Evolutionary conservation across 2,329 filamentous ascomycete genomes (phyloP).

Genomic region (Cordyceps javanica): DNA sequence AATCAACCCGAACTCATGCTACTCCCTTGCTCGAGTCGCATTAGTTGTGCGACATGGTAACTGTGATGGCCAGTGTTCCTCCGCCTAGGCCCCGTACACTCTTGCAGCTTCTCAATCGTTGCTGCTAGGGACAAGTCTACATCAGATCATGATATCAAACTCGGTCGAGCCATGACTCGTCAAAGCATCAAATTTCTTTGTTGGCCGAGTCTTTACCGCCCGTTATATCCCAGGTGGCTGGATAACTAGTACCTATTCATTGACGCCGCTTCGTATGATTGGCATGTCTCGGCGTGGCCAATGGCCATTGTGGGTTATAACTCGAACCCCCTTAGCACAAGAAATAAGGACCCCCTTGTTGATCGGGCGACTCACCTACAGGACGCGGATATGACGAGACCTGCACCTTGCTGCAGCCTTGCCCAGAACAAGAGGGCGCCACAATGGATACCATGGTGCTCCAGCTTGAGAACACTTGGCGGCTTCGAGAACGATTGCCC

Average conservation of each 20-base stretch:
- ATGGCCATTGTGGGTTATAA: neutral
- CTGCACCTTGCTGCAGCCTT: constrained; percentile 1
- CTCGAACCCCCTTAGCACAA: neutral
- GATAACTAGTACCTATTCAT: neutral
- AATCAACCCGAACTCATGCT: too few species aligned
- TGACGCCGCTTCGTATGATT: neutral
- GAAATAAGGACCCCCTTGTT: neutral
- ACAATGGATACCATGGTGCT: neutral
- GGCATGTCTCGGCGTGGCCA: neutral
- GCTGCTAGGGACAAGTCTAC: neutral
- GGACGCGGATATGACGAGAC: neutral
- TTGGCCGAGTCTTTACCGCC: neutral
- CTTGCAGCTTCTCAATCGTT: too few species aligned
- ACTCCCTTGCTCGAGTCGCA: too few species aligned
- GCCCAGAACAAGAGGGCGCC: neutral
- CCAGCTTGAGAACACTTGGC: neutral
- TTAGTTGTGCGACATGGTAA: too few species aligned
- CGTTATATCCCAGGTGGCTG: neutral
- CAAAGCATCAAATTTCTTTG: too few species aligned
- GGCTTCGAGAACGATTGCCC: constrained; percentile 2
- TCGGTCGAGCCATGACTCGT: too few species aligned
- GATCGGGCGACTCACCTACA: neutral
- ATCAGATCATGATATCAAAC: neutral
- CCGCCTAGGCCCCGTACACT: too few species aligned
- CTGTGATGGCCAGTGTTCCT: too few species aligned